Evolutionary conservation across 2,329 filamentous ascomycete genomes (phyloP), one percentile per base, ranked within the genome.

Genomic region (Apiospora phragmitis): DNA sequence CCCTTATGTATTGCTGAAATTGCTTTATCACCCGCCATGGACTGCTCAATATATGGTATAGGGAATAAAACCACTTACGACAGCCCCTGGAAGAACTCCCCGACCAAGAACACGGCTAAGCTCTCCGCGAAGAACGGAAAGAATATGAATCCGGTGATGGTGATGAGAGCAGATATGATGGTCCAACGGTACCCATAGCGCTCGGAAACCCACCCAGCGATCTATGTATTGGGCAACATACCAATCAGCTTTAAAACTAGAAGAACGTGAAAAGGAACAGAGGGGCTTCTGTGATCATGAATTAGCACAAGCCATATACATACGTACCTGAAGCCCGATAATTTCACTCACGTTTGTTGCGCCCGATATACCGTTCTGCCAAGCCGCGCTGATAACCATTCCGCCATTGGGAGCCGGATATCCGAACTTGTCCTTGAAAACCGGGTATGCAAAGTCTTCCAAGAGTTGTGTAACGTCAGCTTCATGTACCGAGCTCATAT

Each of bases 141-240:
- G 65, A 80, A 82, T 32, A 85, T 81, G 65, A 82, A 82, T 1
- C 74, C 71, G 1, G 76, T 70, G 81, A 78, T 67, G 76, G 71
- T 45, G 7, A 77, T 68, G 51, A 84, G 73, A 0, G 79, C 77
- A 1, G 71, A 76, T 47, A 83, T 76, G 73, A 85, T 79, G 1
- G 80, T 82, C 71, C 78, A 75, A n/a, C 79, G 75, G 71, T 80
- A 80, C 1, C 80, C 80, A 49, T 75, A 78, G 1, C 76, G 74
- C 42, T 85, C 81, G 3, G 80, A 77, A 26, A 83, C 68, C 68
- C 78, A 77, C 14, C 84, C 84, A 66, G 80, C 82, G n/a, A 82
- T 69, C 43, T 82, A 75, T 1, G 83, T 75, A 0, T 84, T 84
- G 1, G 83, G 42, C 24, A 86, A 83, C 45, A 81, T 78, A 3